Evolutionary conservation across 2,329 filamentous ascomycete genomes (phyloP), one percentile per base, ranked within the genome.

Genomic region (Talaromyces sp.): DNA sequence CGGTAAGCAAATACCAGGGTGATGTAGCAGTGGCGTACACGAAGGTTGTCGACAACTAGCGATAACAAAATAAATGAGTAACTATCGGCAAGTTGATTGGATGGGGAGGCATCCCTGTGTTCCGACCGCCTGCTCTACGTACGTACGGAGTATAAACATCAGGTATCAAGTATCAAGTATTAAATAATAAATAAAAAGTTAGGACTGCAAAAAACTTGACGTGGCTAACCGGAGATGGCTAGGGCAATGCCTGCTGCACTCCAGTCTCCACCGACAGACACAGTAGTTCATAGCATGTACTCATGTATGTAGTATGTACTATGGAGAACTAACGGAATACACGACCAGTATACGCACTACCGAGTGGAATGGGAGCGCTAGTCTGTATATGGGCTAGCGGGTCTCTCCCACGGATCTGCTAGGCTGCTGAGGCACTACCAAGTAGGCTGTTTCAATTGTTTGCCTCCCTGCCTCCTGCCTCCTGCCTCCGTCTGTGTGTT

Each of bases 101-200:
- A 37, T 47, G 54, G 33, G 31, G 50, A 59, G 22, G n/a, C 45
- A 63, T 52, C 62, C 62, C 62, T 64, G 31, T 56, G 54, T 50
- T 60, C 54, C 54, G 62, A 57, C 31, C 16, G 62, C 31, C 11
- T 27, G 3, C 3, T 4, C 27, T 31, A 31, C 27, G 3, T 27
- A 27, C 27, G 27, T 27, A 31, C 27, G 27, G 4, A 31, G 27
- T 31, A 7, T 31, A 31, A 31, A 31, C 7, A 31, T 6, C 7
- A 6, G 7, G 27, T 31, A 31, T 1, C 22, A 2, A 2, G 22
- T 22, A 22, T 22, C 22, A 22, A 22, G 27, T 31, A 27, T 27
- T 27, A 27, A 27, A 27, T 5, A 27, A 27, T 27, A 27, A 22
- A 2, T 22, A 22, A 22, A 22, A 22, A 22, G 27, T 27, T 27